A percentile compares a stretch with the other conserved stretches of the same genome.
Conservation (phyloP, 1,284 basidiomycete genomes). For the Ustilago esculenta region DNA sequence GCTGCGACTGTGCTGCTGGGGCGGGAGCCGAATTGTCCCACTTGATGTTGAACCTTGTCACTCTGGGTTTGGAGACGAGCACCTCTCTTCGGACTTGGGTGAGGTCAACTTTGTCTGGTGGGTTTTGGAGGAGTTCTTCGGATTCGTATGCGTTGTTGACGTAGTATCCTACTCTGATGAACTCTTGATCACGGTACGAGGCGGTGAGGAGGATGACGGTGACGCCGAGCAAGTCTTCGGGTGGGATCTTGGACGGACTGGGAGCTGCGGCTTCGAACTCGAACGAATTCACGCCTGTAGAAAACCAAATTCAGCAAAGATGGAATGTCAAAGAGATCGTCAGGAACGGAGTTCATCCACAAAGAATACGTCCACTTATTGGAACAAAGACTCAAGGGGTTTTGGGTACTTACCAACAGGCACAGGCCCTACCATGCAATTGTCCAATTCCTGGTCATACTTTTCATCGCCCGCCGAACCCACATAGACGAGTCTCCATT, state of each 20-base stretch:
- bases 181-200: slow-evolving; percentile 88
- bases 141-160: slow-evolving; percentile 98
- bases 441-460: slow-evolving; percentile 92
- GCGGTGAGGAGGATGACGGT: slow-evolving; percentile 91
- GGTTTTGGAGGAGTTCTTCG: slow-evolving; percentile 72
- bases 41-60: slow-evolving; percentile 77
- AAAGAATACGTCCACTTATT: too few relatives aligned
- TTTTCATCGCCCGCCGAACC: slow-evolving; percentile 90
- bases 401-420: slow-evolving; percentile 70
- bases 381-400: too few relatives aligned
- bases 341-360: too few relatives aligned
- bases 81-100: slow-evolving; percentile 79
- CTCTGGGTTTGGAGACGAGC: slow-evolving; percentile 89
- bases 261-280: slow-evolving; percentile 79
- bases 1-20: slow-evolving; percentile 1
- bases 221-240: slow-evolving; percentile 85
- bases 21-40: slow-evolving; percentile 60
- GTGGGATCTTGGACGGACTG: slow-evolving; percentile 76
- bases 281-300: slow-evolving; percentile 82
- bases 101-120: slow-evolving; percentile 61
- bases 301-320: too few relatives aligned
- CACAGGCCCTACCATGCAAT: slow-evolving; percentile 82
- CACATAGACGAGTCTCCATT: slow-evolving; percentile 97
- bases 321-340: too few relatives aligned
- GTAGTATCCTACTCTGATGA: slow-evolving; percentile 98